phyloP scores from a whole-genome alignment of 139 green algal genomes.

The Limnomonas spitsbergensis region DNA sequence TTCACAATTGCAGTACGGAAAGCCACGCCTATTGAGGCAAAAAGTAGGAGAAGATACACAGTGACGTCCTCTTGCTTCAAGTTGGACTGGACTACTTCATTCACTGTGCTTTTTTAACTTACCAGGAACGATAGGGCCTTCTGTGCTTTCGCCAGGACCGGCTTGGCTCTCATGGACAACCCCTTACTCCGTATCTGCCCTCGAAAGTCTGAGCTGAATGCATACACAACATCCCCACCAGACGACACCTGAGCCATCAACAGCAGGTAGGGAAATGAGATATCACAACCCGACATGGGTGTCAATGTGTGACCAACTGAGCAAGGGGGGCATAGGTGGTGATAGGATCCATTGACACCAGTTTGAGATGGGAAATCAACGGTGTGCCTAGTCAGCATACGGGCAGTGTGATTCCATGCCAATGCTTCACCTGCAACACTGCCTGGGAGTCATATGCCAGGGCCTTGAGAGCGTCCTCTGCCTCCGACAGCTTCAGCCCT shows the following conservation, averaged over 20 bases:
- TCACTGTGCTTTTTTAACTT: too few species aligned
- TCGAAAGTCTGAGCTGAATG: slow-evolving; percentile 66
- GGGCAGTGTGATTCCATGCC: too few species aligned
- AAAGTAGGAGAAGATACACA: too few species aligned
- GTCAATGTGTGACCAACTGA: too few species aligned
- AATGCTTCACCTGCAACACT: slow-evolving; percentile 65
- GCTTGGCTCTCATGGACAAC: slow-evolving; percentile 61
- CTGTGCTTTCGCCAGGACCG: slow-evolving; percentile 36
- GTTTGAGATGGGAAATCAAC: too few species aligned
- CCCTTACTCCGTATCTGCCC: slow-evolving; percentile 54
- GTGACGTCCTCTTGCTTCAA: too few species aligned
- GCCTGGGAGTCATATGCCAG: slow-evolving; percentile 76
- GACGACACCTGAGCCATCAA: slow-evolving; percentile 65
- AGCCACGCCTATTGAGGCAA: too few species aligned
- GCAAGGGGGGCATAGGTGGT: too few species aligned
- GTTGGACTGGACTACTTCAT: too few species aligned
- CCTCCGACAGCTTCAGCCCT: slow-evolving; percentile 63
- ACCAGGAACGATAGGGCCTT: slow-evolving; percentile 25
- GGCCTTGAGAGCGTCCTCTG: slow-evolving; percentile 76
- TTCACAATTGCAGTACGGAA: too few species aligned
- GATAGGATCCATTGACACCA: too few species aligned
- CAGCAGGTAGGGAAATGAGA: background rate
- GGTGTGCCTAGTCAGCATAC: too few species aligned
- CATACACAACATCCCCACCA: slow-evolving; percentile 86
- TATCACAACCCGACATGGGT: background rate